Base-by-base conservation (phyloP, 306 rosid species). In the Alnus glutinosa region DNA sequence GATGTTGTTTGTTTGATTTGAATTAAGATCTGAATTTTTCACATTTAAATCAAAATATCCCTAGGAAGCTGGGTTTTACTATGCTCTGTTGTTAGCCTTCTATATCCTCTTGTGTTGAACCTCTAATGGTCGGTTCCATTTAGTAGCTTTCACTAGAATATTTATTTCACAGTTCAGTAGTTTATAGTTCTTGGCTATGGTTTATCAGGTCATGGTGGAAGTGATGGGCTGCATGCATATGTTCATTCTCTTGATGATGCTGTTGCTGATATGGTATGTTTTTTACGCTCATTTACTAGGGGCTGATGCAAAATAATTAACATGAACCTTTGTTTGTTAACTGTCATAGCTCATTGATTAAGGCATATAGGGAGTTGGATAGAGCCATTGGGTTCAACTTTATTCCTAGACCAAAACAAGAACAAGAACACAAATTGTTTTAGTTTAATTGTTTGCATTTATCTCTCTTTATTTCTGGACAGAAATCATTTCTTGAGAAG, bases 161-260 rank as follows among this genome's bases (percentile, higher is more conserved):
- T 23, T 18, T 55, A 34, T 71, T 36, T 28, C 68, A n/a, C 54
- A 54, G 37, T 63, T 18, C 14, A 55, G 19, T 76, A 49, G 48
- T 67, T 77, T 42, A 42, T 4, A 30, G 36, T 54, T 74, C 46
- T 44, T 15, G 54, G 13, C 19, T 76, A 13, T n/a, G 2, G 11
- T 58, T 8, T 67, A 75, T 67, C 58, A 95, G 99, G 99, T 46
- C 99, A 95, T 57, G 99, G 99, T 76, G 99, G 98, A 66, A 95
- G 92, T 75, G 99, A 95, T 78, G 99, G 97, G 19, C 80, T 95
- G 78, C 99, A 93, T 88, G 97, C 81, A 34, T 95, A 89, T 83
- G 99, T 95, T 75, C 91, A 87, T 83, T 95, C 98, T 82, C 92
- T 95, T 12, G 98, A 95, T 74, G 90, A 93, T 76, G 98, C 94